Percentiles rank a stretch among this genome's conserved stretches.
phyloP scores from a whole-genome alignment of 495 filamentous ascomycete genomes.

The Neurospora sp. region DNA sequence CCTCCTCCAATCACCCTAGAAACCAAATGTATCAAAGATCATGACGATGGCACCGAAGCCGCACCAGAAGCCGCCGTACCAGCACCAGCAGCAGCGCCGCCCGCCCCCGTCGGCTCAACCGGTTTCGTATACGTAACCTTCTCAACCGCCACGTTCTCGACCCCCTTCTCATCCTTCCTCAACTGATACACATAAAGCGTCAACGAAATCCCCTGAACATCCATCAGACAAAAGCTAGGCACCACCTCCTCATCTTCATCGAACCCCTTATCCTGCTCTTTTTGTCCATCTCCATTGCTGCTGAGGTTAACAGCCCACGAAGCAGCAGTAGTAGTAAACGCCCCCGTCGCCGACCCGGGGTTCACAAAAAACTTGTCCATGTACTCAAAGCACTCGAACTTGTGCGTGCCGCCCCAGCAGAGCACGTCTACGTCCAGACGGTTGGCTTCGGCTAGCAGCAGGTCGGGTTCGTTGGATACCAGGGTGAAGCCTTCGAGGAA shows the following conservation, averaged over 20 bases:
- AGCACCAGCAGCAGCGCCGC: not conserved
- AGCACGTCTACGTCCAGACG: conserved; percentile 96
- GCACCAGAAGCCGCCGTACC: not conserved
- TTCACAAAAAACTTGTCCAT: conserved; percentile 99
- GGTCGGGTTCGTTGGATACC: conserved; percentile 85
- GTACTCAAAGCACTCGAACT: conserved; percentile 96
- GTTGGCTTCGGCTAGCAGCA: conserved; percentile 83
- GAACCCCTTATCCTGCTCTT: conserved; percentile 34
- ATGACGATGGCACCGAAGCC: not conserved
- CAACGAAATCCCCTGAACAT: conserved; percentile 96
- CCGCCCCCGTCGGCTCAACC: conserved; percentile 36
- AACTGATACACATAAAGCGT: conserved; percentile 97
- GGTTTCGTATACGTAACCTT: conserved; percentile 97
- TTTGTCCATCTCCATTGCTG: conserved; percentile 7
- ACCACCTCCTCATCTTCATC: conserved; percentile 68
- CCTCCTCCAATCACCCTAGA: not conserved
- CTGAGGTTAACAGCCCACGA: conserved; percentile 18
- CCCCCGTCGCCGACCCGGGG: conserved; percentile 88
- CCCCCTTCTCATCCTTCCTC: conserved; percentile 77
- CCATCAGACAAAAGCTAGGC: conserved; percentile 98
- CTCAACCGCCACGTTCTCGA: conserved; percentile 89
- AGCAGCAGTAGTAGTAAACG: conserved; percentile 46
- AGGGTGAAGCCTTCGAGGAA: conserved; percentile 97
- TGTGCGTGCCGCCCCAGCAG: conserved; percentile 94
- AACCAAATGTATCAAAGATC: not conserved